These are phyloP conservation scores for Colletotrichum echinochloae DNA, from an alignment of 2,329 filamentous ascomycete genomes.

Conservation along the genomic window DNA sequence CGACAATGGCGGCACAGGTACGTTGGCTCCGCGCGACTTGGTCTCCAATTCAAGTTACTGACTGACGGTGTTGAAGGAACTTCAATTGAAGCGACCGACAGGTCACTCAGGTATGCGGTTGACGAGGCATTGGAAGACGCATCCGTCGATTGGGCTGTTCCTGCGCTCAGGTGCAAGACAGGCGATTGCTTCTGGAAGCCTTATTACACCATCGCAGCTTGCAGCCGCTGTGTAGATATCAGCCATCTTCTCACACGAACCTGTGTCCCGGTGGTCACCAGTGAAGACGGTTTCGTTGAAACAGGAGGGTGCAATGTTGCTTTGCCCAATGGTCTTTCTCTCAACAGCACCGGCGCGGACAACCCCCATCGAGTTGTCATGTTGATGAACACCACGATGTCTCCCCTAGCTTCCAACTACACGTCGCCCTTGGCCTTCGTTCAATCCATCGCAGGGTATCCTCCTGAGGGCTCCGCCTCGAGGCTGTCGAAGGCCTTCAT, in stretches of 20 bases:
- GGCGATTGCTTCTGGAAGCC: not conserved
- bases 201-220: not conserved
- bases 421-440: constrained; percentile 11
- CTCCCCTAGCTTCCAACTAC: constrained; percentile 24
- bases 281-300: not conserved
- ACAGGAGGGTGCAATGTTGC: not conserved
- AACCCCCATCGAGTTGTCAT: constrained; percentile 5
- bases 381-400: constrained; percentile 19
- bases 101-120: not conserved
- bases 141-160: not conserved
- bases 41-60: not conserved
- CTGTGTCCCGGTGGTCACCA: not conserved
- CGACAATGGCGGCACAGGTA: not conserved
- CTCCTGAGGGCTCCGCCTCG: not conserved
- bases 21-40: not conserved
- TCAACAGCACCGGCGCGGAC: not conserved
- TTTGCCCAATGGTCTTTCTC: not conserved
- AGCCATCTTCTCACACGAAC: not conserved
- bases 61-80: not conserved
- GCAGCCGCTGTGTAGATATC: not conserved
- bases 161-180: not conserved
- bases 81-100: not conserved
- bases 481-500: not conserved
- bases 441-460: constrained; percentile 23
- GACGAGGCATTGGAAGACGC: not conserved